Base-by-base conservation (phyloP, 768 basidiomycete genomes). In the Asterophora lycoperdoides region DNA sequence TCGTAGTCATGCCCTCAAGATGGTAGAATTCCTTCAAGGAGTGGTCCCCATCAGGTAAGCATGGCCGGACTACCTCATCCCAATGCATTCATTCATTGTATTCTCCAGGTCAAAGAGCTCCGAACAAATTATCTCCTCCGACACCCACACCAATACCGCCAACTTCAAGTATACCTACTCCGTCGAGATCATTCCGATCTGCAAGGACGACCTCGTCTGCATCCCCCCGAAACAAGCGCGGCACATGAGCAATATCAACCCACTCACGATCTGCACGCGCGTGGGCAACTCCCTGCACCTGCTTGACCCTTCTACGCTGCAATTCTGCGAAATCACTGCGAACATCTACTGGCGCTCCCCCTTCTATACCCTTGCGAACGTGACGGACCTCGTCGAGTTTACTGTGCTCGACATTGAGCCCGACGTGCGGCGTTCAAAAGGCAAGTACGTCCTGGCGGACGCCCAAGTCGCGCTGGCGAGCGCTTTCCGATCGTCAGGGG, bases 111-210 rank as follows among this genome's bases (percentile, higher is more conserved):
- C 89, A 42, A 98, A 98, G 69, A 72, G 86, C 8, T 96, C 94
- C 1, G 96, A 98, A 66, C 96, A 96, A 64, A 75, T 99, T 8
- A 78, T 98, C 26, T 96, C 94, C 6, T 75, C 86, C 18, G 96
- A 99, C 64, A 92, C 87, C 1, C 95, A 99, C 66, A 81, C 87
- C 41, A 81, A 80, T 56, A 96, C 93, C 3, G 89, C 95, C 29
- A 97, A 91, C 69, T 96, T 89, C 78, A 98, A 95, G 69, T 94
- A 89, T 68, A 93, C 93, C 4, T 98, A 92, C 74, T 96, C 94
- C 4, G 89, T 98, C 56, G 95, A 98, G 69, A 96, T 99, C 61
- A 81, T 87, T 4, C 93, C 96, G 0, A 82, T 99, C 48, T 99
- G 96, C 75, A 97, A 97, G 65, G 96, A 98, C 63, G 96, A 99